Evolutionary conservation across 2,329 filamentous ascomycete species (phyloP).

Genomic region (Trichoderma sp.): DNA sequence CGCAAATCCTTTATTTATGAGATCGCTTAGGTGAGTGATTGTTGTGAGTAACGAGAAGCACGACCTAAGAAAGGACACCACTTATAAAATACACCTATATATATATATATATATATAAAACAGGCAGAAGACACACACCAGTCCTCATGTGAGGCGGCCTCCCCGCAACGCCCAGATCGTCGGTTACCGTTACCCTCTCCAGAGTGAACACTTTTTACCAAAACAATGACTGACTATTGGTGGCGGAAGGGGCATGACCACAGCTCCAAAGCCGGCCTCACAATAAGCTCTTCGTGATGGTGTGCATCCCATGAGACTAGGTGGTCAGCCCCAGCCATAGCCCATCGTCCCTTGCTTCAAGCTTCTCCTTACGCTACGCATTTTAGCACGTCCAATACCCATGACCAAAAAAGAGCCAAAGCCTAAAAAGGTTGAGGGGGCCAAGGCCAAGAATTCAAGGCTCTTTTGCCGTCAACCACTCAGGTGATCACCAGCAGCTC

Average conservation of each 20-base stretch:
- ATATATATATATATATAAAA: background rate
- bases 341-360: background rate
- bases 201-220: background rate
- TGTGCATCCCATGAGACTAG: background rate
- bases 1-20: background rate
- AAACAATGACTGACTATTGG: background rate
- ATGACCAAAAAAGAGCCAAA: background rate
- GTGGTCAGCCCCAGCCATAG: conserved; percentile 9
- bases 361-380: background rate
- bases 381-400: background rate
- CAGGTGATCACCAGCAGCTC: background rate
- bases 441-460: background rate
- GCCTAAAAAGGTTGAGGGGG: background rate
- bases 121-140: background rate
- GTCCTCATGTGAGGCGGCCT: background rate
- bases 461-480: background rate
- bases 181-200: background rate
- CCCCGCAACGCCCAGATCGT: background rate
- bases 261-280: background rate
- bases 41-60: background rate
- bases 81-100: background rate
- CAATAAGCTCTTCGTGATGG: conserved; percentile 6
- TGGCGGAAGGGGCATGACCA: conserved; percentile 5
- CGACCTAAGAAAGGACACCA: background rate
- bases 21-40: background rate